Percentiles rank a stretch among this genome's conserved stretches.
Evolutionary conservation across 2,329 filamentous ascomycete genomes (phyloP).

Genomic region (Mycogone perniciosa): DNA sequence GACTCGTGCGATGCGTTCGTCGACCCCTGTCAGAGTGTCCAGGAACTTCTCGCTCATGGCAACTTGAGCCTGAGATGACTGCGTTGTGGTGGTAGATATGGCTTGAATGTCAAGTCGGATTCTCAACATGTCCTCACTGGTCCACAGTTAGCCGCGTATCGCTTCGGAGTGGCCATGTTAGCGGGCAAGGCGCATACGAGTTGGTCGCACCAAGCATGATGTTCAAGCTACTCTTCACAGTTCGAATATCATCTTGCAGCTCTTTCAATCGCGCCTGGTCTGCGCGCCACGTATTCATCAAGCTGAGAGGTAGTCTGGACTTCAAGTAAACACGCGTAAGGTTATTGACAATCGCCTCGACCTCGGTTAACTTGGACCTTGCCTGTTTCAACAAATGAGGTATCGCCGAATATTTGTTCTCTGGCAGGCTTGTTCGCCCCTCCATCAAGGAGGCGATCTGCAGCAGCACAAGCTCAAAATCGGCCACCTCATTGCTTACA

Average conservation of each 20-base stretch:
- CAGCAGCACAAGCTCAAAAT: slow-evolving; percentile 24
- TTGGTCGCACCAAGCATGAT: slow-evolving; percentile 24
- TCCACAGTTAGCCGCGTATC: no score
- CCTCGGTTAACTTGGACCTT: slow-evolving; percentile 20
- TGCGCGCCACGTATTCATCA: slow-evolving; percentile 17
- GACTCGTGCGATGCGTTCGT: slow-evolving; percentile 21
- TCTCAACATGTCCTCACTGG: no score
- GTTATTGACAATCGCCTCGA: slow-evolving; percentile 18
- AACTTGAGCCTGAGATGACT: slow-evolving; percentile 14
- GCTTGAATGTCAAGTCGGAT: no score
- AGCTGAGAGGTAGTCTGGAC: slow-evolving; percentile 12
- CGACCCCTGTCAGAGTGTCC: slow-evolving; percentile 17
- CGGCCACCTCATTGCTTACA: slow-evolving; percentile 25
- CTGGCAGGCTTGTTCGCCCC: slow-evolving; percentile 13
- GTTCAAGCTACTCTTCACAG: slow-evolving; percentile 24
- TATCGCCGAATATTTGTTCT: slow-evolving; percentile 14
- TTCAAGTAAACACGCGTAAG: slow-evolving; percentile 14
- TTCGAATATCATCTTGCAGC: slow-evolving; percentile 22
- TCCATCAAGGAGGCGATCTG: slow-evolving; percentile 20
- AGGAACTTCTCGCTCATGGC: slow-evolving; percentile 19
- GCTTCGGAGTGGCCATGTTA: neutral
- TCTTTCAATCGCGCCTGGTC: slow-evolving; percentile 19
- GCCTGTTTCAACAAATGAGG: slow-evolving; percentile 21
- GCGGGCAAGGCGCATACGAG: slow-evolving; percentile 17
- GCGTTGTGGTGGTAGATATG: no score